Conservation (phyloP, 352 stramenopile genomes). For the Pythium rishiriense region DNA sequence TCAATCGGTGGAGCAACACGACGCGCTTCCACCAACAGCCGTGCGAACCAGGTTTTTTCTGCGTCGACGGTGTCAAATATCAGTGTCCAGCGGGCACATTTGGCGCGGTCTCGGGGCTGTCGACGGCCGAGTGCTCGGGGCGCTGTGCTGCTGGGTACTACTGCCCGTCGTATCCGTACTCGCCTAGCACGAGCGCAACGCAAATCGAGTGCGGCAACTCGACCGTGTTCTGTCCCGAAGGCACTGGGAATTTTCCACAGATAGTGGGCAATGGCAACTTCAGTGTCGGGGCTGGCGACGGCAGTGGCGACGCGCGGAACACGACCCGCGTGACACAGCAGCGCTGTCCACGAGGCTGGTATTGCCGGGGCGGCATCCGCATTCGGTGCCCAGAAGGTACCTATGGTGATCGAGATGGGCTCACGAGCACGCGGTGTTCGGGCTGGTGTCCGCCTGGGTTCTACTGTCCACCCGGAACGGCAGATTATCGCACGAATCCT, state of each 20-base stretch:
- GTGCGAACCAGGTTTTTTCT: slow-evolving; percentile 82
- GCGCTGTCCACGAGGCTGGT: slow-evolving; percentile 62
- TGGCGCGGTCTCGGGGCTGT: slow-evolving; percentile 46
- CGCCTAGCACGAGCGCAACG: slow-evolving; percentile 41
- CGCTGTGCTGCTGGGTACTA: slow-evolving; percentile 61
- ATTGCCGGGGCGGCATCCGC: slow-evolving; percentile 68
- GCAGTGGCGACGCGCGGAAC: slow-evolving; percentile 39
- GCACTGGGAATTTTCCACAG: slow-evolving; percentile 47
- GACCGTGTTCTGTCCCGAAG: slow-evolving; percentile 57
- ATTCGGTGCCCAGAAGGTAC: slow-evolving; percentile 69
- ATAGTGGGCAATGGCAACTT: slow-evolving; percentile 54
- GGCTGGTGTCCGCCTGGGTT: slow-evolving; percentile 72
- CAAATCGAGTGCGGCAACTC: slow-evolving; percentile 53
- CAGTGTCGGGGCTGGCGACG: slow-evolving; percentile 43
- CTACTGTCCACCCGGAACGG: slow-evolving; percentile 63
- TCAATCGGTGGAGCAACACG: slow-evolving; percentile 31
- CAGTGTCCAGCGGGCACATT: slow-evolving; percentile 78
- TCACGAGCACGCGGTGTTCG: slow-evolving; percentile 50
- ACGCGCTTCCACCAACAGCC: slow-evolving; percentile 60
- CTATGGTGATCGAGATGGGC: slow-evolving; percentile 49
- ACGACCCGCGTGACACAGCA: slow-evolving; percentile 52
- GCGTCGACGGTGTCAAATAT: slow-evolving; percentile 54
- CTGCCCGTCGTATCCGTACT: slow-evolving; percentile 63
- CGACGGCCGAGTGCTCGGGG: slow-evolving; percentile 51
- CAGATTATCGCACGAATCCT: slow-evolving; percentile 41